Evolutionary conservation across 768 basidiomycete genomes (phyloP).

Genomic region (Hirschioporus abietinus): DNA sequence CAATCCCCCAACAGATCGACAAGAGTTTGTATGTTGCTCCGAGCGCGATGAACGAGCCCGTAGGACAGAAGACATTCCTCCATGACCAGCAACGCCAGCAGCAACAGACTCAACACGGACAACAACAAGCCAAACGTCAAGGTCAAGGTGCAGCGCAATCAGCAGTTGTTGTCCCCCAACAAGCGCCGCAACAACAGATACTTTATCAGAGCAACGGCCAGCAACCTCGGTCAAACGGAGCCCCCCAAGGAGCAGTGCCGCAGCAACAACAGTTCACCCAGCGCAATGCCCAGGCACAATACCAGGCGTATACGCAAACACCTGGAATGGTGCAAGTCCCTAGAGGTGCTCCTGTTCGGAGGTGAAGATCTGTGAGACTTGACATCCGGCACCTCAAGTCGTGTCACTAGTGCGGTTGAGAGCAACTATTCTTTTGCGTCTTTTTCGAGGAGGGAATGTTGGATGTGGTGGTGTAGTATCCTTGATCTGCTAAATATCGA

Average conservation of each 20-base stretch:
- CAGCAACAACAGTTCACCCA: constrained; percentile 2
- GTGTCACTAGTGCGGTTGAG: not conserved
- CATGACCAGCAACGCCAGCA: constrained; percentile 21
- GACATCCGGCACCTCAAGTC: not conserved
- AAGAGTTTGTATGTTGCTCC: constrained; percentile 92
- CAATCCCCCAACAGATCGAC: constrained; percentile 90
- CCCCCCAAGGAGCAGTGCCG: not conserved
- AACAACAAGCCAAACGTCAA: constrained; percentile 24
- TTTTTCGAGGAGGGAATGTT: not conserved
- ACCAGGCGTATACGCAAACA: not conserved
- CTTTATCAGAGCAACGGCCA: constrained; percentile 34
- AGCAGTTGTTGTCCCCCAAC: not conserved
- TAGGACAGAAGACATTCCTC: constrained; percentile 31
- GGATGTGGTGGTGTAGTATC: not conserved
- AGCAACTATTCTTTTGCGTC: not conserved
- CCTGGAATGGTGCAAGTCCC: not conserved
- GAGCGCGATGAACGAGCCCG: constrained; percentile 36
- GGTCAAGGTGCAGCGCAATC: not conserved
- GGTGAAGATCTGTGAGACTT: not conserved
- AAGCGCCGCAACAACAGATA: constrained; percentile 21
- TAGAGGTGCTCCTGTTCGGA: not conserved
- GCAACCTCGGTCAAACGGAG: constrained; percentile 19
- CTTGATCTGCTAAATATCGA: not conserved
- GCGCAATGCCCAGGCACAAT: not conserved
- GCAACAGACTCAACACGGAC: constrained; percentile 24